Conservation (phyloP, 2,329 filamentous ascomycete species). For the Geosmithia morbida region DNA sequence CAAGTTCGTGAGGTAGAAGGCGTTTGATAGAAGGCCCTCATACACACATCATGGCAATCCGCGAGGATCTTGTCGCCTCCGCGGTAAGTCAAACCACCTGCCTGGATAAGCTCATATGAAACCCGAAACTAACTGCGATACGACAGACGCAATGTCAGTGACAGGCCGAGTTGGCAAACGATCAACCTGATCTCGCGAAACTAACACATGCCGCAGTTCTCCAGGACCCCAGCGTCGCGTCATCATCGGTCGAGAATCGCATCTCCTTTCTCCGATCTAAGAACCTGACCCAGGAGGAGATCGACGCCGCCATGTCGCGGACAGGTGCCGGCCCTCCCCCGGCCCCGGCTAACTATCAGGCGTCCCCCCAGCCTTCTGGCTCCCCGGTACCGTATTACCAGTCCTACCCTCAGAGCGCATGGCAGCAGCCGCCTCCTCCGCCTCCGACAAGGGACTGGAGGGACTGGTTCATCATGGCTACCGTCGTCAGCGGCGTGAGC, state of each 20-base stretch:
- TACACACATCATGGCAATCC: conserved; percentile 54
- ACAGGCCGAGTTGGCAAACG: not conserved
- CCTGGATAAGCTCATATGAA: conserved; percentile 1
- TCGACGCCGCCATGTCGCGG: conserved; percentile 69
- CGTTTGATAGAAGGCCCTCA: conserved; percentile 5
- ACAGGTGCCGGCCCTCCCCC: conserved; percentile 44
- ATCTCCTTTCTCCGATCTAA: conserved; percentile 91
- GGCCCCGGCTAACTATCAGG: conserved; percentile 8
- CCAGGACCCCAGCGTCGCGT: conserved; percentile 82
- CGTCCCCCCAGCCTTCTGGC: conserved; percentile 24
- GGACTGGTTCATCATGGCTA: conserved; percentile 99
- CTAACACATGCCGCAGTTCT: conserved; percentile 45
- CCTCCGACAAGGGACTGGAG: conserved; percentile 78
- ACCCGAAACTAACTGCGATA: conserved; percentile 6
- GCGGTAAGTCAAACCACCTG: conserved; percentile 37
- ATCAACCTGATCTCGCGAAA: conserved; percentile 4
- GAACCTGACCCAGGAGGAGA: conserved; percentile 92
- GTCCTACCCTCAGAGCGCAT: conserved; percentile 36
- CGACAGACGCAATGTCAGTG: conserved; percentile 28
- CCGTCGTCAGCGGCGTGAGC: conserved; percentile 75
- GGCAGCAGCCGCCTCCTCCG: conserved; percentile 43
- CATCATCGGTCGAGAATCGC: conserved; percentile 82
- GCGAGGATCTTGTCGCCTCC: conserved; percentile 82
- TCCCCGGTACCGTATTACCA: conserved; percentile 30
- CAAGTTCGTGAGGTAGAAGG: conserved; percentile 11